Percentiles rank a stretch among this genome's conserved stretches.
Conservation (phyloP, 352 stramenopile genomes). For the Phytophthora gonapodyides region DNA sequence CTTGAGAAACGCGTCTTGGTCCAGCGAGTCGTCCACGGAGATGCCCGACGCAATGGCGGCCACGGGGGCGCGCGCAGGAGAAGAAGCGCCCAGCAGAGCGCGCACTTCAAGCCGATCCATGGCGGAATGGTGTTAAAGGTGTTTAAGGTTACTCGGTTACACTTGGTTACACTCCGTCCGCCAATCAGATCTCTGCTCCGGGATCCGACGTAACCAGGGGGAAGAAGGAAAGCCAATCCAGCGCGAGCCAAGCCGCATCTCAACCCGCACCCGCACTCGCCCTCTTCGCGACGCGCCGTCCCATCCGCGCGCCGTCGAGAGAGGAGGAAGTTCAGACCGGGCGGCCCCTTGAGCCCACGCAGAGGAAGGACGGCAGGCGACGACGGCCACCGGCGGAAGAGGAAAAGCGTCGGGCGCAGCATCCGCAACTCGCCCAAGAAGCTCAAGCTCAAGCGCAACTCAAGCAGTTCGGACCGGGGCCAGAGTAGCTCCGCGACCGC, state of each 20-base stretch:
- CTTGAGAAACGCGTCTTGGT: conserved; percentile 70
- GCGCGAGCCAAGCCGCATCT: conserved; percentile 7
- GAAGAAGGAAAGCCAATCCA: conserved; percentile 14
- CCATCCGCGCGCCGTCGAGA: conserved; percentile 9
- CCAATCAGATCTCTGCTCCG: no score
- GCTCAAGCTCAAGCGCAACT: conserved; percentile 24
- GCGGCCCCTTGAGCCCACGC: conserved; percentile 4
- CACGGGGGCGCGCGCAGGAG: neutral
- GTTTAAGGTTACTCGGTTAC: no score
- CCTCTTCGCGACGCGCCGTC: conserved; percentile 12
- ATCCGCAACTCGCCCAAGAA: conserved; percentile 7
- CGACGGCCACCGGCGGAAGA: conserved; percentile 24
- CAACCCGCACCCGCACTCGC: conserved; percentile 5
- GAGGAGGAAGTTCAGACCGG: conserved; percentile 7
- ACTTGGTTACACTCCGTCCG: no score
- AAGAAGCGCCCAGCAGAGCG: conserved; percentile 35
- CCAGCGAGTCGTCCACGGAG: conserved; percentile 47
- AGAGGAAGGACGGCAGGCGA: conserved; percentile 35
- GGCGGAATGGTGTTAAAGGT: no score
- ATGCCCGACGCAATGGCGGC: conserved; percentile 33
- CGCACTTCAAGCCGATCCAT: conserved; percentile 72
- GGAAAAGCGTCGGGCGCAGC: conserved; percentile 25
- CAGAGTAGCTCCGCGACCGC: conserved; percentile 32
- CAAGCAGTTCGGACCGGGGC: conserved; percentile 22
- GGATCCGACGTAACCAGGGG: conserved; percentile 3